These are phyloP conservation scores for Inga oerstediana DNA, from an alignment of 306 rosid species.

Conservation along the genomic window DNA sequence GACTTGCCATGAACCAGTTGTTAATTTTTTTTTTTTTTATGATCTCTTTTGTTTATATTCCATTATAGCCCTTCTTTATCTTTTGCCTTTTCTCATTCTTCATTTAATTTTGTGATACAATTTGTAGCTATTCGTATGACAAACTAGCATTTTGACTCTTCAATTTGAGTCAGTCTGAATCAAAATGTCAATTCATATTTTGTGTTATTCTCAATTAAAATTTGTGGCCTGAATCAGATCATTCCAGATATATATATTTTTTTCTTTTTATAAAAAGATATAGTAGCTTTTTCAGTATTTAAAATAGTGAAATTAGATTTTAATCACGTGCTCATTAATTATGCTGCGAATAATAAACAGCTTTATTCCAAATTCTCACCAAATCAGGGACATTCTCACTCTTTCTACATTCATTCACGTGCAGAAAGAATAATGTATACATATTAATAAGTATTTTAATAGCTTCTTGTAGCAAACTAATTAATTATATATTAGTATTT, in stretches of 20 bases:
- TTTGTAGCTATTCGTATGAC: neutral
- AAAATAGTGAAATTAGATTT: neutral
- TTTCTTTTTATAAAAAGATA: neutral
- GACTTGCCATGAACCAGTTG: neutral
- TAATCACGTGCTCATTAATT: neutral
- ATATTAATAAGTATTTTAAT: neutral
- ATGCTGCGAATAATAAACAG: neutral
- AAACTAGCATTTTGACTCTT: neutral
- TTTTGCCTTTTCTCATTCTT: neutral
- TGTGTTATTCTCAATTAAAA: neutral
- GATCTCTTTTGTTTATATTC: neutral
- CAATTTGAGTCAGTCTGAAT: neutral
- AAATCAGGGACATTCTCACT: neutral
- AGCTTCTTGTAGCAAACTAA: neutral
- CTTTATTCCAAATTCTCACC: slow-evolving; percentile 19
- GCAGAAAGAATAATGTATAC: neutral
- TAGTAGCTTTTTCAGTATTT: neutral
- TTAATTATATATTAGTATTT: neutral
- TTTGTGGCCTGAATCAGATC: neutral
- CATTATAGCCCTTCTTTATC: neutral
- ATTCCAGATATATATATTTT: neutral
- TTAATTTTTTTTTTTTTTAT: neutral
- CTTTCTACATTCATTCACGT: slow-evolving; percentile 1
- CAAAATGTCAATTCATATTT: neutral
- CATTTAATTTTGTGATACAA: slow-evolving; percentile 18